Evolutionary conservation across 768 basidiomycete genomes (phyloP).

Genomic region (Tephrocybe sp.): DNA sequence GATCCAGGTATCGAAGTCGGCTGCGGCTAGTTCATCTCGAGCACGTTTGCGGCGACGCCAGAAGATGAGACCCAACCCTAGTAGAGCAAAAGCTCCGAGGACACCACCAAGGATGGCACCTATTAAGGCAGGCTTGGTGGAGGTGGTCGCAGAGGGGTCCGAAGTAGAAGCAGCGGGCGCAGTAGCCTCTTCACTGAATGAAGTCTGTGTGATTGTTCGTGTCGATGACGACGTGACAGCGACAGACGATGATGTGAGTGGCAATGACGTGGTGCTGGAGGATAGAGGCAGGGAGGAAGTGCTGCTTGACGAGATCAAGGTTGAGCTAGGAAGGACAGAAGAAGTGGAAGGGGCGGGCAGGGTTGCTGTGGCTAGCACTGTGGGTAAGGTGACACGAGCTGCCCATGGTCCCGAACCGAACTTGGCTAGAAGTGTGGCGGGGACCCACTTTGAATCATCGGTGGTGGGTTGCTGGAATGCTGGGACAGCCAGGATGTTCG

Average conservation of each 20-base stretch:
- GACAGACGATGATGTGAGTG: background rate
- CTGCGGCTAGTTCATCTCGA: conserved; percentile 1
- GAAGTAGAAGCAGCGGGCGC: background rate
- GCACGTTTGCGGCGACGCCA: conserved; percentile 9
- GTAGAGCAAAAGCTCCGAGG: conserved; percentile 7
- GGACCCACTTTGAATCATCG: conserved; percentile 12
- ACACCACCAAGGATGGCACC: conserved; percentile 15
- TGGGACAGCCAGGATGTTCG: conserved; percentile 2
- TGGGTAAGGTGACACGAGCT: conserved; percentile 5
- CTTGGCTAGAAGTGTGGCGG: conserved; percentile 10
- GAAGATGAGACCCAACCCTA: conserved; percentile 5
- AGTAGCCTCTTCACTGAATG: background rate
- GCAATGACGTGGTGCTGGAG: background rate
- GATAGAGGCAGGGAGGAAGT: background rate
- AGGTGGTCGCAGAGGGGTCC: too few relatives aligned
- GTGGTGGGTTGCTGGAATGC: conserved; percentile 10
- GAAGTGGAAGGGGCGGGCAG: conserved; percentile 7
- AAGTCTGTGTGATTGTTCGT: conserved; percentile 6
- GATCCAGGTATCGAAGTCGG: conserved; percentile 13
- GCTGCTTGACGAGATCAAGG: background rate
- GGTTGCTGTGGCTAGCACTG: conserved; percentile 4
- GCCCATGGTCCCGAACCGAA: conserved; percentile 12
- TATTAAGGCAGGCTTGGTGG: conserved; percentile 6
- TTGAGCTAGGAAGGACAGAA: background rate
- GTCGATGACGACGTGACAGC: background rate